These are phyloP conservation scores for Lunularia cruciata DNA, from an alignment of 225 moss, liverwort and hornwort species.

Conservation along the genomic window DNA sequence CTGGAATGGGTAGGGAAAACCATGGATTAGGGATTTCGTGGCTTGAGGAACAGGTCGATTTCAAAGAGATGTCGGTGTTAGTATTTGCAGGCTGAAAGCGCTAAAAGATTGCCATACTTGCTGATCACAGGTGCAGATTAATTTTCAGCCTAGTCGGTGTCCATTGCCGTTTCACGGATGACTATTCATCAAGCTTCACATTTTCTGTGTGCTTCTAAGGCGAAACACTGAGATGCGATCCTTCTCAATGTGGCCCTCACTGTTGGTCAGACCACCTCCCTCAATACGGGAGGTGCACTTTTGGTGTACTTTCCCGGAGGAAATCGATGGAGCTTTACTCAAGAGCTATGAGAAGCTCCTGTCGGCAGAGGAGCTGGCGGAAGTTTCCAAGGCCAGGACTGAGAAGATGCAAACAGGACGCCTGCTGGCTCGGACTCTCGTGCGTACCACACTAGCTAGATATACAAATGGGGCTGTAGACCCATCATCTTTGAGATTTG, in stretches of 20 bases:
- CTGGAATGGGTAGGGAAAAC: too few species aligned
- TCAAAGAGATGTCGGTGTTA: too few species aligned
- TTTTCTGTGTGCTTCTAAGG: too few species aligned
- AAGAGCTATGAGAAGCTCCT: slow-evolving; percentile 63
- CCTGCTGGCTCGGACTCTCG: slow-evolving; percentile 72
- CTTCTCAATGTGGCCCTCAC: slow-evolving; percentile 22
- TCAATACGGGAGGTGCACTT: slow-evolving; percentile 67
- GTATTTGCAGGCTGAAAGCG: too few species aligned
- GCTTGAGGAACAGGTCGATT: too few species aligned
- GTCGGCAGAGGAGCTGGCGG: slow-evolving; percentile 60
- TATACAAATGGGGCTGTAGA: slow-evolving; percentile 67
- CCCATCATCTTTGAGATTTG: slow-evolving; percentile 68
- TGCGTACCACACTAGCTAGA: slow-evolving; percentile 89
- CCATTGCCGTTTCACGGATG: too few species aligned
- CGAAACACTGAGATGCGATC: slow-evolving; percentile 6
- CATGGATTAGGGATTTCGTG: too few species aligned
- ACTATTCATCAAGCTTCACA: too few species aligned
- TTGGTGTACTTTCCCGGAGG: slow-evolving; percentile 90
- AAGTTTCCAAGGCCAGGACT: slow-evolving; percentile 49
- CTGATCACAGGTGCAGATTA: too few species aligned
- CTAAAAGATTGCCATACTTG: too few species aligned
- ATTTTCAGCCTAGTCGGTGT: too few species aligned
- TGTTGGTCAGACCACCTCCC: slow-evolving; percentile 41
- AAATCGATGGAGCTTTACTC: slow-evolving; percentile 62
- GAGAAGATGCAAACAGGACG: slow-evolving; percentile 54